Evolutionary conservation across 2,329 filamentous ascomycete species (phyloP), one percentile per base, ranked within the genome.

Genomic region (Penicillium sp.): DNA sequence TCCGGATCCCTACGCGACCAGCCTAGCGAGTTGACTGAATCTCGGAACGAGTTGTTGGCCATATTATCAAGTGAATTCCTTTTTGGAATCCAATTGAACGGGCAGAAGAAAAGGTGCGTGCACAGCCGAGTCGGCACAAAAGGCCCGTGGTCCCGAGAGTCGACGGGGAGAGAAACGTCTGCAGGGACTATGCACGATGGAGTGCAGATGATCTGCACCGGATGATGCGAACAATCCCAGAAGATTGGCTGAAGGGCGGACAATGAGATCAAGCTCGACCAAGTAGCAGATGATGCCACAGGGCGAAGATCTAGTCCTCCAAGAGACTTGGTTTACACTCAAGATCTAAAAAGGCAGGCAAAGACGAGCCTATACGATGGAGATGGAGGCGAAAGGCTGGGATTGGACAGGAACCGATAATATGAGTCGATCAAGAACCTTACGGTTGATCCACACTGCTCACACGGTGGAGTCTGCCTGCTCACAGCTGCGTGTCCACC

Each of bases 21-120:
- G 45, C 92, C 92, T 57, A 96, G 69, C 42, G 87, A 92, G 73
- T 86, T 93, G 74, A 96, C 88, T 14, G 86, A 93, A 67, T 95
- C 87, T 62, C 89, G 80, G 66, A 98, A 96, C 31, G 86, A 85
- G 52, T 80, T 74, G 35, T 57, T 51, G 10, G 59, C 49, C 59
- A 62, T 62, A 35, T 5, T 22, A 22, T 22, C 5, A 9, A 22
- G 18, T 5, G 18, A 22, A 5, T 22, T 22, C 18, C 18, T 9
- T 5, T 5, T 9, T 22, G 5, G 14, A 38, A 44, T 20, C 42
- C 43, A 43, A 47, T 41, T 44, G 30, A 40, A 35, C 25, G 39
- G 28, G 18, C 9, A 41, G 25, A 11, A 13, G 25, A 27, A 39
- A 25, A 41, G 31, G 42, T 31, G 40, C 32, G 48, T 50, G 46